Base-by-base conservation (phyloP, 2,329 filamentous ascomycete genomes). In the Cercospora sp. region DNA sequence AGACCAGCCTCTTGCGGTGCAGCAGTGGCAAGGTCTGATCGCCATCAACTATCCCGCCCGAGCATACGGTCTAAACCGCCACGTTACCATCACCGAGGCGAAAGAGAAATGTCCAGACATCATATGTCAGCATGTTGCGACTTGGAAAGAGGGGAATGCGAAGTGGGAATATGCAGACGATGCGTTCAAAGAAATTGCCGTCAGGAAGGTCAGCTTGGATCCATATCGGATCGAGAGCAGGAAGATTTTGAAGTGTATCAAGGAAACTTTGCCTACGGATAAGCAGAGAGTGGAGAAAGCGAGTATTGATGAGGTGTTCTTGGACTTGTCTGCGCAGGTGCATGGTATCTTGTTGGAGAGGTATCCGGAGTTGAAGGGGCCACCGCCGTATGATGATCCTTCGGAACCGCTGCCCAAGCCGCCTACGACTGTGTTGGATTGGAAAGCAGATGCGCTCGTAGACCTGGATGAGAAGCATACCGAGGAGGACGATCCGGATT, bases 31-130 rank as follows among this genome's bases (percentile, higher is more conserved):
- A 80, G 93, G 91, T 8, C 85, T 99, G 26, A 99, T 99, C 77
- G 95, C 95, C 3, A 89, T 99, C 80, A 99, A 99, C 82, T 99
- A 99, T 77, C 89, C 95, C 2, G 94, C 94, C 5, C 89, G 95
- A 16, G 86, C 87, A 8, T 94, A 88, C 75, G 93, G 92, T 2
- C 89, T 99, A 64, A 90, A 85, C 55, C 85, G 94, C 37, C 92
- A 96, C 81, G 89, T 94, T 71, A 91, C 89, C 8, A 86, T 92
- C 51, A 84, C 85, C 3, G 95, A 98, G 76, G 95, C 95, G 18
- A 90, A 89, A 79, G 94, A 94, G 79, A 84, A 92, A 70, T 99
- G 95, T 75, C 94, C 94, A 0, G 84, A 91, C 13, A 85, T 99
- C 32, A 89, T 96, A 66, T 84, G 91, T 64, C 94, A 97, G 80